Evolutionary conservation across 345 rosid species (phyloP).

Genomic region (Rubroshorea leprosula): DNA sequence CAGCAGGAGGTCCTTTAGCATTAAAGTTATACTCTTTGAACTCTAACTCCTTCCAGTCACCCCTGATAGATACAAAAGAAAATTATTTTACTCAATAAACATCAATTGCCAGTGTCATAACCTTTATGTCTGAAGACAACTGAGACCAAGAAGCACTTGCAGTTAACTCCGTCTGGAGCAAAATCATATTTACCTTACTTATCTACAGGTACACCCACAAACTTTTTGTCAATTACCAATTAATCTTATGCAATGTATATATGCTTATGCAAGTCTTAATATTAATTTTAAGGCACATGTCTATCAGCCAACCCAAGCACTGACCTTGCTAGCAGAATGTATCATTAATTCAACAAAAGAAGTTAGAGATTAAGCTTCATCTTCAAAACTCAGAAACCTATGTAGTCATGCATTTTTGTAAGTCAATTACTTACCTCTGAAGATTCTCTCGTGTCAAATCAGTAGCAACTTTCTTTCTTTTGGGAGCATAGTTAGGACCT

Average conservation of each 20-base stretch:
- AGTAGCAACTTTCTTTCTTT: constrained; percentile 66
- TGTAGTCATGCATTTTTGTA: background rate
- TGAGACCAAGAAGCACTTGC: background rate
- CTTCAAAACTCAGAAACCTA: background rate
- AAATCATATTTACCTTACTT: background rate
- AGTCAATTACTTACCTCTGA: constrained; percentile 42
- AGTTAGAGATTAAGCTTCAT: background rate
- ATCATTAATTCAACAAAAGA: background rate
- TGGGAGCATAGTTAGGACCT: constrained; percentile 82
- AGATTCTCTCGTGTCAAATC: constrained; percentile 90
- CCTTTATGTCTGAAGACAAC: background rate
- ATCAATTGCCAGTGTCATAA: background rate
- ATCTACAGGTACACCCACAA: background rate
- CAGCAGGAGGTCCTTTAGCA: constrained; percentile 83
- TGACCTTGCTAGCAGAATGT: background rate
- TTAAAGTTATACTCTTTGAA: constrained; percentile 89
- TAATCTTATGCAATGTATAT: background rate
- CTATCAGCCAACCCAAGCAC: background rate
- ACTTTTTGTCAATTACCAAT: no score
- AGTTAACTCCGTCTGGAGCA: background rate
- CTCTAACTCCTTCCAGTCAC: constrained; percentile 78
- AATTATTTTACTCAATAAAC: constrained; percentile 6
- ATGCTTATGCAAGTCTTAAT: background rate
- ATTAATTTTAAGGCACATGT: background rate
- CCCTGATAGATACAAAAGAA: constrained; percentile 40